Conservation (phyloP, 2,329 filamentous ascomycete species). For the Elsinoe batatas region DNA sequence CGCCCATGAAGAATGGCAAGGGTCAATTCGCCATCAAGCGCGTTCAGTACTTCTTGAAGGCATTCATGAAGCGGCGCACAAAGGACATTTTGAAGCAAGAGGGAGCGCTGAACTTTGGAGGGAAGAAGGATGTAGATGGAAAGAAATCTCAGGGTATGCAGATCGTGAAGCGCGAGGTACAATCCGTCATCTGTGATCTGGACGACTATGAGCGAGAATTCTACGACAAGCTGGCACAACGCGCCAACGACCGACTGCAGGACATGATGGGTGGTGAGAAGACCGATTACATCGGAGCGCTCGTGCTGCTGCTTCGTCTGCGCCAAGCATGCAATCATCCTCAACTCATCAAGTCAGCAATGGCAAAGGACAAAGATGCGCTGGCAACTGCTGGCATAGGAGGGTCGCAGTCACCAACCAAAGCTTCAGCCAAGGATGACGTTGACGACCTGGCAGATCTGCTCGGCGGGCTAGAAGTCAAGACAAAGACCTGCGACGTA, state of each 20-base stretch:
- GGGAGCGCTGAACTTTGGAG: constrained; percentile 67
- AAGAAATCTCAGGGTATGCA: constrained; percentile 61
- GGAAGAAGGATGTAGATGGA: constrained; percentile 50
- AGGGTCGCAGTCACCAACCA: constrained; percentile 36
- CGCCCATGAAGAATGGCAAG: constrained; percentile 79
- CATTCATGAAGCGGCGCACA: constrained; percentile 97
- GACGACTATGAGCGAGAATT: constrained; percentile 72
- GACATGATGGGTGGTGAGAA: constrained; percentile 75
- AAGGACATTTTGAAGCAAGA: constrained; percentile 93
- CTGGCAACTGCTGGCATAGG: constrained; percentile 46
- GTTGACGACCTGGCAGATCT: constrained; percentile 78
- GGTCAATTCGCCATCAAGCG: constrained; percentile 82
- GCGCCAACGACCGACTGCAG: constrained; percentile 78
- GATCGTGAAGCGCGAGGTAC: constrained; percentile 82
- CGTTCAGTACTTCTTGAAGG: constrained; percentile 73
- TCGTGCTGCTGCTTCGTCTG: constrained; percentile 81
- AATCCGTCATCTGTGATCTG: constrained; percentile 69
- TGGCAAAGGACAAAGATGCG: constrained; percentile 80
- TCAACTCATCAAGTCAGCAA: constrained; percentile 71
- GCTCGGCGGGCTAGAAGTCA: constrained; percentile 73
- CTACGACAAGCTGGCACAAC: constrained; percentile 71
- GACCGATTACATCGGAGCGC: constrained; percentile 83
- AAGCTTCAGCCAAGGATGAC: constrained; percentile 45
- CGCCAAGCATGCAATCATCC: constrained; percentile 94
- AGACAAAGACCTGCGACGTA: constrained; percentile 69